Conservation (phyloP, 78 protist species). For the Protostelium mycophagum region DNA sequence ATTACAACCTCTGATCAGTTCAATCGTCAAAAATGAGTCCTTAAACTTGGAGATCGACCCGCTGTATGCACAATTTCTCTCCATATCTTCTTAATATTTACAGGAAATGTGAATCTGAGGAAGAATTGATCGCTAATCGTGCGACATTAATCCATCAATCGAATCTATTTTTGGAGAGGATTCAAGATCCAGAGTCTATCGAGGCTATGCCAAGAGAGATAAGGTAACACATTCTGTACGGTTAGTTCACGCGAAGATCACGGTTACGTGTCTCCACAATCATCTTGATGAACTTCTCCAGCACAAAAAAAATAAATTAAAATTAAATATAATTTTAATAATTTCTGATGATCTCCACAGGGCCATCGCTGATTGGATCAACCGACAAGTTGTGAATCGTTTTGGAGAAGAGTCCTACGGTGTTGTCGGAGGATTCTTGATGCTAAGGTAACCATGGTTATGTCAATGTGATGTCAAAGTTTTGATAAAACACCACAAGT, state of each 20-base stretch:
- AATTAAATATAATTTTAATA: too few species aligned
- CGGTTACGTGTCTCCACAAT: too few species aligned
- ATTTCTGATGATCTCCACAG: too few species aligned
- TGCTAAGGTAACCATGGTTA: not conserved
- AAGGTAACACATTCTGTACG: too few species aligned
- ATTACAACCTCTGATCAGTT: not conserved
- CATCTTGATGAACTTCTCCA: too few species aligned
- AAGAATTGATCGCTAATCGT: not conserved
- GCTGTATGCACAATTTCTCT: too few species aligned
- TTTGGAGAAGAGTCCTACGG: not conserved
- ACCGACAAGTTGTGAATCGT: not conserved
- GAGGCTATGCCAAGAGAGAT: not conserved
- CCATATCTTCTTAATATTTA: too few species aligned
- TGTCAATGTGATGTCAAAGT: not conserved
- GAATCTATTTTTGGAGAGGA: not conserved
- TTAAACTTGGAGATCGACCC: not conserved
- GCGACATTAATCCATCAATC: not conserved
- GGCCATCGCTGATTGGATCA: not conserved
- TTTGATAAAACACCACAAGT: too few species aligned
- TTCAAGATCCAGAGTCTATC: not conserved
- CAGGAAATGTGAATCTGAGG: not conserved
- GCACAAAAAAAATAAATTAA: too few species aligned
- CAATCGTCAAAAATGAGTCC: not conserved
- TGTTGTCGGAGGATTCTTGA: not conserved
- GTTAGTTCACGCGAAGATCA: too few species aligned